phyloP scores from a whole-genome alignment of 2,329 filamentous ascomycete species.

The Penicillium sp. region DNA sequence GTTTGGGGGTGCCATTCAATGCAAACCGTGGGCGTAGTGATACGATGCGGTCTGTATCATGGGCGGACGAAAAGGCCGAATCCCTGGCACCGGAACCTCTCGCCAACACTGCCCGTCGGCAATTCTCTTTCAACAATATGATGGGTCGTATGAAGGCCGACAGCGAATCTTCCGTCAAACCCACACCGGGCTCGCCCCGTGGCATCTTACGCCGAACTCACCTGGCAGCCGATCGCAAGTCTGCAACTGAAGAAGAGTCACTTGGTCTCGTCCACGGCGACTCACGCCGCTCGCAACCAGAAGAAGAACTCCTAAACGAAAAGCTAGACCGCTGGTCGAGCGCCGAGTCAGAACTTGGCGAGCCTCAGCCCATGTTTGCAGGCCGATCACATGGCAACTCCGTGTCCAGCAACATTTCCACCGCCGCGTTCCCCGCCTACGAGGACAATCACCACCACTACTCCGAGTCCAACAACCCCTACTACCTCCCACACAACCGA shows the following conservation, averaged over 20 bases:
- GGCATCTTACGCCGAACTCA: slow-evolving; percentile 44
- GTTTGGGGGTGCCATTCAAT: slow-evolving; percentile 26
- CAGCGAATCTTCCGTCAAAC: slow-evolving; percentile 21
- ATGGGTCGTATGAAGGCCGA: slow-evolving; percentile 55
- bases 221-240: slow-evolving; percentile 35
- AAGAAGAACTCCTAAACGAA: slow-evolving; percentile 28
- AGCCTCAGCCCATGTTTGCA: slow-evolving; percentile 19
- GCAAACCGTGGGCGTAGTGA: slow-evolving; percentile 27
- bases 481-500: slow-evolving; percentile 19
- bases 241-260: slow-evolving; percentile 75
- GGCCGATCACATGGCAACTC: slow-evolving; percentile 23
- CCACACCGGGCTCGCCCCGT: slow-evolving; percentile 30
- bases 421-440: slow-evolving; percentile 27
- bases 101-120: slow-evolving; percentile 61
- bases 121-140: slow-evolving; percentile 90
- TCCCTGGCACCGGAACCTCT: slow-evolving; percentile 26
- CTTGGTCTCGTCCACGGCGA: slow-evolving; percentile 80
- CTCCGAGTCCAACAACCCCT: slow-evolving; percentile 23
- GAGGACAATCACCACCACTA: slow-evolving; percentile 27
- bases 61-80: slow-evolving; percentile 32
- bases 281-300: slow-evolving; percentile 29
- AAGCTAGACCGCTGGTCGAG: slow-evolving; percentile 30
- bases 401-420: slow-evolving; percentile 22
- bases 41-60: slow-evolving; percentile 41
- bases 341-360: slow-evolving; percentile 20